Evolutionary conservation across 176 grass and related monocot genomes (phyloP), one percentile per base, ranked within the genome.

Genomic region (Panicum miliaceum): DNA sequence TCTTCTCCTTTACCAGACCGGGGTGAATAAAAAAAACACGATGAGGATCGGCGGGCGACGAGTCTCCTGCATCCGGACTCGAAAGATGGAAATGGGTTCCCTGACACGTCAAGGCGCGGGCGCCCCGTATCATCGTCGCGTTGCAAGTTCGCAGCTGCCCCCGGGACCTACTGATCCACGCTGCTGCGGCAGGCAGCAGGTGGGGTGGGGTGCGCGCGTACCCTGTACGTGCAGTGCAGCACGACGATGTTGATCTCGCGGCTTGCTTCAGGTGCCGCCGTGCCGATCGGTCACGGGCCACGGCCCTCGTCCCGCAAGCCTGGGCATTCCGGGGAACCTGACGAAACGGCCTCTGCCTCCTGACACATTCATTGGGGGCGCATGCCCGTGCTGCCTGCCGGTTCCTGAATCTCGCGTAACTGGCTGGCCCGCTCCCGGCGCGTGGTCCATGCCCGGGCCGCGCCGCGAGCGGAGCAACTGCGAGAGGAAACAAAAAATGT

Each of bases 291-390:
- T 45, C 68, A 71, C 68, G 68, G 12, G 38, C 23, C 13, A 20
- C 15, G 36, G n/a, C 36, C 48, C 19, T 70, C 82, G 46, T 76
- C 46, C 58, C 27, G 22, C 46, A 37, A 50, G 67, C 14, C 22
- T 7, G 74, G 38, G 29, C 54, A 23, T 62, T 78, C 11, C 26
- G 22, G 77, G 41, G 27, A 69, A 69, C 65, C 65, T 25, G 68
- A 53, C 50, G 85, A 76, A 83, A 88, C 53, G 56, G 8, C 73
- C 42, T 58, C 42, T 58, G 23, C 68, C 68, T 78, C 68, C 68
- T 78, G 65, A 52, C 54, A 69, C 16, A 77, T 82, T 62, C 47
- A 78, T 45, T 54, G 63, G 72, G 20, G 37, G 50, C 25, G 35
- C 60, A 35, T 76, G 78, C 56, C 37, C 5, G 68, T 16, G 29